phyloP scores from a whole-genome alignment of 345 rosid species.

The Populus tremula region DNA sequence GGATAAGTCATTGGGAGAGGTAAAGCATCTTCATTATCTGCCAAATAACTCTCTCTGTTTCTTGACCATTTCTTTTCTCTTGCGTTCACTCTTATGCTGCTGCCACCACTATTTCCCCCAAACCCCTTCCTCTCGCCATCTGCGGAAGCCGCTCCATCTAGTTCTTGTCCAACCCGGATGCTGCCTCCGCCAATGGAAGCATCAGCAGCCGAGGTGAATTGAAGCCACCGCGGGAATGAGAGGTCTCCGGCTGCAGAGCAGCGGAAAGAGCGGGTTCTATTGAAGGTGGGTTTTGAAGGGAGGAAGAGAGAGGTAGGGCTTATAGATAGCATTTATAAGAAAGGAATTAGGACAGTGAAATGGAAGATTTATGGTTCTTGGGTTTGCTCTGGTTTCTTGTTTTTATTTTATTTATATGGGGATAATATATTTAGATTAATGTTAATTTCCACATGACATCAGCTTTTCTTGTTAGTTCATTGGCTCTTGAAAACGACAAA shows the following conservation, averaged over 20 bases:
- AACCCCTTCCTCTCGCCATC: slow-evolving; percentile 23
- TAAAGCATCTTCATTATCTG: slow-evolving; percentile 63
- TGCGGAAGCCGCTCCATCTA: slow-evolving; percentile 28
- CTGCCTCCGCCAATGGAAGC: slow-evolving; percentile 29
- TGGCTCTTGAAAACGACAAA: no score
- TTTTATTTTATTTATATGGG: background rate
- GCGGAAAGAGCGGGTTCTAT: slow-evolving; percentile 43
- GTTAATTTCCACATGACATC: no score
- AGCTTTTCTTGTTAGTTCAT: no score
- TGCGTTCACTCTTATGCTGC: slow-evolving; percentile 50
- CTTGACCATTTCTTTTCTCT: slow-evolving; percentile 74
- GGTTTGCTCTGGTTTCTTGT: background rate
- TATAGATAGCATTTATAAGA: slow-evolving; percentile 48
- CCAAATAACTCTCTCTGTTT: slow-evolving; percentile 73
- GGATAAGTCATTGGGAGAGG: slow-evolving; percentile 98
- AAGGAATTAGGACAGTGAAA: background rate
- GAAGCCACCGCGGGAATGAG: slow-evolving; percentile 49
- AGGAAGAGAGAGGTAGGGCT: slow-evolving; percentile 43
- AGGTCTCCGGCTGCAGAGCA: slow-evolving; percentile 65
- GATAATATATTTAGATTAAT: no score
- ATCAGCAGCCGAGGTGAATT: slow-evolving; percentile 39
- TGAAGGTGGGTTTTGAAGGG: slow-evolving; percentile 35
- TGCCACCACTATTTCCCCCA: slow-evolving; percentile 23
- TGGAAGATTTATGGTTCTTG: background rate
- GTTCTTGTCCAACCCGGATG: slow-evolving; percentile 45